Conservation (phyloP, 305 asterid genomes). For the Fraxinus platypoda region DNA sequence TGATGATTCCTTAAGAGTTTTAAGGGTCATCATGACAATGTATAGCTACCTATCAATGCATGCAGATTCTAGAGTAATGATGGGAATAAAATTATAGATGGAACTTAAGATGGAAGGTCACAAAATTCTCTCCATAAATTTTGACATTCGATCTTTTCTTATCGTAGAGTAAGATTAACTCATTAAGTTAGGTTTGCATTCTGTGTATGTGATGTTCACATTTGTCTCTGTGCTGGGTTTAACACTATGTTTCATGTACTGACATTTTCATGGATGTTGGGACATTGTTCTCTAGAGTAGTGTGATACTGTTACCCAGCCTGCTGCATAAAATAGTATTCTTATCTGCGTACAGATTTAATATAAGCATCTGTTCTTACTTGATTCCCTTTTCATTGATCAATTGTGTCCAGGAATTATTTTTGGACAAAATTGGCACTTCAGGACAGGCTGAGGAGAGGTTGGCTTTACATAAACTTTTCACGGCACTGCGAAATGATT, state of each 20-base stretch:
- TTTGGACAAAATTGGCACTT: slow-evolving; percentile 51
- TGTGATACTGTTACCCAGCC: neutral
- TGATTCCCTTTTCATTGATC: slow-evolving; percentile 26
- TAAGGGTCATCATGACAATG: neutral
- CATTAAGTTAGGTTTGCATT: neutral
- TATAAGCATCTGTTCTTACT: neutral
- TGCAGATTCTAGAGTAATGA: neutral
- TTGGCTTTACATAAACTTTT: slow-evolving; percentile 31
- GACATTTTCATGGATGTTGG: neutral
- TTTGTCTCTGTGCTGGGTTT: neutral
- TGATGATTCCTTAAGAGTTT: neutral
- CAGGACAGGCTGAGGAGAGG: slow-evolving; percentile 55
- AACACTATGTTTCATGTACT: neutral
- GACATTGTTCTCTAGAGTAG: neutral
- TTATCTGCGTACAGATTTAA: neutral
- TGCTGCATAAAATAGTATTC: slow-evolving; percentile 3
- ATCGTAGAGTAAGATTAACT: neutral
- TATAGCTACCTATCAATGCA: neutral
- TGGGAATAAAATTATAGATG: neutral
- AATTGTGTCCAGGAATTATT: slow-evolving; percentile 61
- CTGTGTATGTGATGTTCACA: neutral
- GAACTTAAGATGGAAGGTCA: neutral
- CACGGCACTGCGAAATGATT: neutral
- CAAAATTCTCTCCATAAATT: neutral
- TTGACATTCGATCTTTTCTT: neutral